phyloP scores from a whole-genome alignment of 306 rosid species.

The Corylus heterophylla region DNA sequence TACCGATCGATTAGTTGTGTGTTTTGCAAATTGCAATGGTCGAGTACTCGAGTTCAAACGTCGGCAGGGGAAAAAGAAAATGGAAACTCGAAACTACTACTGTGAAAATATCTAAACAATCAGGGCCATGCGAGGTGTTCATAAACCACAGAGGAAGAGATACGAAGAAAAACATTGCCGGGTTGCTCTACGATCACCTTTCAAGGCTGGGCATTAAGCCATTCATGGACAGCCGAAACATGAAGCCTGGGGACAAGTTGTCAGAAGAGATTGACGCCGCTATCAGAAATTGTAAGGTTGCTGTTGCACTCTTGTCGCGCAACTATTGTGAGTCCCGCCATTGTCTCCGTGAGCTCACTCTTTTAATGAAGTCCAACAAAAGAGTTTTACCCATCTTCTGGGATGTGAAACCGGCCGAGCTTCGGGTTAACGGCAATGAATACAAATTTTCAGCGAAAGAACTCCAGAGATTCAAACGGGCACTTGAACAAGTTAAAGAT shows the following conservation, averaged over 20 bases:
- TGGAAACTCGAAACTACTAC: no score
- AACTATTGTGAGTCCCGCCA: conserved; percentile 64
- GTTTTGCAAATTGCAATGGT: no score
- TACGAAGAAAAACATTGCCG: conserved; percentile 60
- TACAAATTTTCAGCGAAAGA: conserved; percentile 1
- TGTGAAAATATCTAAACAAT: no score
- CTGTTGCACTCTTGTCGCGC: conserved; percentile 73
- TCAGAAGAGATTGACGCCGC: conserved; percentile 63
- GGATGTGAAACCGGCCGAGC: conserved; percentile 71
- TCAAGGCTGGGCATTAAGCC: conserved; percentile 35
- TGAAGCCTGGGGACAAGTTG: conserved; percentile 11
- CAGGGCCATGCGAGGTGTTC: conserved; percentile 50
- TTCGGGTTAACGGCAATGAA: conserved; percentile 47
- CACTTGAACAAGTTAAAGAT: conserved; percentile 75
- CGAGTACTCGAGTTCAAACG: no score
- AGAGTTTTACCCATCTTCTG: conserved; percentile 69
- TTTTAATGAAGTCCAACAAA: conserved; percentile 63
- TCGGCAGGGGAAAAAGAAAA: no score
- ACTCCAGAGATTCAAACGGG: conserved; percentile 47
- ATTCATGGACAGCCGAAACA: conserved; percentile 65
- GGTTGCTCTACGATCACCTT: conserved; percentile 55
- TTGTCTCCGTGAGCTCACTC: conserved; percentile 77
- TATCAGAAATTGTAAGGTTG: conserved; percentile 49
- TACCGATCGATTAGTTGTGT: no score
- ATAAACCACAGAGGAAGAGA: conserved; percentile 26